phyloP scores from a whole-genome alignment of 768 basidiomycete species.

The Boletus fagicola region DNA sequence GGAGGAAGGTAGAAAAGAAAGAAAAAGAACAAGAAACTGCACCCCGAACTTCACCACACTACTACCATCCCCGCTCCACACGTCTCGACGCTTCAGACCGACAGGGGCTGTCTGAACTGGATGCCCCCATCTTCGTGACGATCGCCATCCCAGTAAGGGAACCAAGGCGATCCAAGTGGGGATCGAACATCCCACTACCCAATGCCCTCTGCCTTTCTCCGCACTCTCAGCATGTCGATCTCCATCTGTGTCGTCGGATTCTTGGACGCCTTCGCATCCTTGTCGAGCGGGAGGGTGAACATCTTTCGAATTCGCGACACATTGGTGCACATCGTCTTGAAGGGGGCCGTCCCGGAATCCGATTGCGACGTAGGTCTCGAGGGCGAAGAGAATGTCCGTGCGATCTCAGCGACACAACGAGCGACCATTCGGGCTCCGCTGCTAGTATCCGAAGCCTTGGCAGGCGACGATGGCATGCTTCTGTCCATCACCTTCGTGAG shows the following conservation, averaged over 20 bases:
- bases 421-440: background rate
- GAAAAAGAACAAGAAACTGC: background rate
- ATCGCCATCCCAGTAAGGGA: background rate
- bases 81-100: background rate
- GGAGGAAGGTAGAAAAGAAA: background rate
- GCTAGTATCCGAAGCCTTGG: background rate
- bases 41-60: background rate
- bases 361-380: background rate
- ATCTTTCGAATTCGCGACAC: background rate
- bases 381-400: background rate
- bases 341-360: background rate
- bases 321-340: background rate
- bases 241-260: constrained; percentile 4
- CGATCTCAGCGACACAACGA: background rate
- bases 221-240: constrained; percentile 7
- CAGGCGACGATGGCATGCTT: background rate
- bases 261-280: background rate
- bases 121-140: background rate
- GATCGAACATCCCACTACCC: background rate
- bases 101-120: background rate
- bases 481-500: background rate
- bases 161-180: background rate
- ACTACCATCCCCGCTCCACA: background rate
- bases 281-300: constrained; percentile 6
- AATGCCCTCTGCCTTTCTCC: constrained; percentile 8